A percentile compares a stretch with the other conserved stretches of the same genome.
Evolutionary conservation across 768 basidiomycete species (phyloP).

Genomic region (Boletus edulis): DNA sequence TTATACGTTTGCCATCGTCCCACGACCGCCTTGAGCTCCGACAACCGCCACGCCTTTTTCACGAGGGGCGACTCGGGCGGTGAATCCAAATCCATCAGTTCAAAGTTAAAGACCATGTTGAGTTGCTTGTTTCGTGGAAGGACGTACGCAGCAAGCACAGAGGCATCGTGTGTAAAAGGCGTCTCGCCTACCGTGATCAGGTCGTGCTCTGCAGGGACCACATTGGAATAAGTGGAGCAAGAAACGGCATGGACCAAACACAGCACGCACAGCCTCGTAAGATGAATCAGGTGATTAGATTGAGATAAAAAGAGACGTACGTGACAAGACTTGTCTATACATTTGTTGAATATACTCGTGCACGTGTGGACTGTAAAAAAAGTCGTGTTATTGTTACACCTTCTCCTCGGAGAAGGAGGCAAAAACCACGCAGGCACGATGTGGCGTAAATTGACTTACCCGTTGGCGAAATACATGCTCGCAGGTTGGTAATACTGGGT

Average conservation of each 20-base stretch:
- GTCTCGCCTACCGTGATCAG: slow-evolving; percentile 68
- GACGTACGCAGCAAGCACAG: slow-evolving; percentile 52
- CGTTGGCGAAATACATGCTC: slow-evolving; percentile 54
- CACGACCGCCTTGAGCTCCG: slow-evolving; percentile 48
- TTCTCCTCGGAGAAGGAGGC: slow-evolving; percentile 2
- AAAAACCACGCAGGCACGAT: slow-evolving; percentile 6
- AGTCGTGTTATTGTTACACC: not conserved
- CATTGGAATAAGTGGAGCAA: slow-evolving; percentile 3
- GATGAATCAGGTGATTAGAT: slow-evolving; percentile 16
- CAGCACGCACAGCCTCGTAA: not conserved
- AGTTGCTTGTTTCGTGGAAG: slow-evolving; percentile 58
- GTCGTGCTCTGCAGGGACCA: slow-evolving; percentile 41
- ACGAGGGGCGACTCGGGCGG: slow-evolving; percentile 41
- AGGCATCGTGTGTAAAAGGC: slow-evolving; percentile 53
- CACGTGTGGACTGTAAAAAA: slow-evolving; percentile 46
- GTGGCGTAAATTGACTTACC: slow-evolving; percentile 37
- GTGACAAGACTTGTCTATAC: slow-evolving; percentile 55
- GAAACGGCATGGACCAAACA: not conserved
- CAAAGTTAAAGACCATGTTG: slow-evolving; percentile 66
- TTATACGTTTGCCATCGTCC: slow-evolving; percentile 56
- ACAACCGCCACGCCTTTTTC: slow-evolving; percentile 47
- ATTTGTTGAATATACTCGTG: slow-evolving; percentile 71
- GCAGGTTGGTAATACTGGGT: slow-evolving; percentile 53
- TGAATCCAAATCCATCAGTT: slow-evolving; percentile 58
- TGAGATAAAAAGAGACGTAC: slow-evolving; percentile 36